Percentiles rank a stretch among this genome's conserved stretches.
These are phyloP conservation scores for Volvox africanus DNA, from an alignment of 139 green algal species.

Conservation along the genomic window DNA sequence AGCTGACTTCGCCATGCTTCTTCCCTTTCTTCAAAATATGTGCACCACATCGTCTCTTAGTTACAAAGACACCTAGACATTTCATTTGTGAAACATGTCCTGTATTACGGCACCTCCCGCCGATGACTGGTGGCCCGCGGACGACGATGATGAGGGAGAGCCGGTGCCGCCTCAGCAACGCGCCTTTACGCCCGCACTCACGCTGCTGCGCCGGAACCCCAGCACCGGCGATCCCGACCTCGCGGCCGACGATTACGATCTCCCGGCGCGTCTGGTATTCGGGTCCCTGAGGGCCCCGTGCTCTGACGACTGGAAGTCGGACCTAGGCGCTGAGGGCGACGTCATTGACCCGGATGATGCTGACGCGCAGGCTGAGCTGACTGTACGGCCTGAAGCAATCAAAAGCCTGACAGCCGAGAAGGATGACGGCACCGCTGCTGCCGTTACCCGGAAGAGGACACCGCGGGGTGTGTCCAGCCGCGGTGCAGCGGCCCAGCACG, in stretches of 20 bases:
- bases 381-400: too few species aligned
- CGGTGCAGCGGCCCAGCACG: too few species aligned
- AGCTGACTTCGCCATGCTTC: too few species aligned
- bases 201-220: not conserved
- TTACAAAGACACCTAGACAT: too few species aligned
- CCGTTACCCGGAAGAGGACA: not conserved
- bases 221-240: not conserved
- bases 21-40: too few species aligned
- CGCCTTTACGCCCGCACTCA: not conserved
- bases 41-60: too few species aligned
- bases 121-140: not conserved
- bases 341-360: not conserved
- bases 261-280: not conserved
- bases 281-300: not conserved
- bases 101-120: not conserved
- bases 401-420: not conserved
- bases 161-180: not conserved
- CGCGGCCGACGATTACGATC: not conserved
- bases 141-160: not conserved
- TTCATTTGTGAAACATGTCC: not conserved
- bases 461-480: not conserved
- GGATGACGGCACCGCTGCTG: too few species aligned
- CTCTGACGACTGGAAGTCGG: not conserved
- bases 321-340: not conserved
- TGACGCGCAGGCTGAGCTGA: not conserved